A percentile compares a stretch with the other conserved stretches of the same genome.
Evolutionary conservation across 208 protist species (phyloP).

Genomic region (Acanthamoeba royreba): DNA sequence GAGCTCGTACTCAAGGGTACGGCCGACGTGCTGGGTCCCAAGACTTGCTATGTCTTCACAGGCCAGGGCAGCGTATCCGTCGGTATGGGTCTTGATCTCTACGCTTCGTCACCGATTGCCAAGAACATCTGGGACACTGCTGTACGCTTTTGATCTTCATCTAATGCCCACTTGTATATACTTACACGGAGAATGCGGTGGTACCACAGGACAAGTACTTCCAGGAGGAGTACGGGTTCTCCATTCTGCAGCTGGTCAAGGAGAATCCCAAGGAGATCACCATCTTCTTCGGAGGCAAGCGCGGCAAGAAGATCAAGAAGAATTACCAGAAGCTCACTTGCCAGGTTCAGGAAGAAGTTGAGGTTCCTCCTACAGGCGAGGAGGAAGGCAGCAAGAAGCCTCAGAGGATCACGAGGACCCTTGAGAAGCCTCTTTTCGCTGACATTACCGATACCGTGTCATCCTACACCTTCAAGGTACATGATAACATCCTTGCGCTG

Average conservation of each 20-base stretch:
- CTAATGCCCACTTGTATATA: not conserved
- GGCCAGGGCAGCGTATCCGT: conserved; percentile 72
- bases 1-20: conserved; percentile 70
- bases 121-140: conserved; percentile 71
- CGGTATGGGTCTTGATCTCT: conserved; percentile 85
- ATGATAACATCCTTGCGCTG: not conserved
- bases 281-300: conserved; percentile 81
- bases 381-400: not conserved
- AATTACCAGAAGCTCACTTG: conserved; percentile 78
- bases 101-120: conserved; percentile 65
- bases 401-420: not conserved
- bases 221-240: conserved; percentile 78
- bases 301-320: conserved; percentile 72
- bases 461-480: conserved; percentile 72
- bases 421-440: conserved; percentile 74
- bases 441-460: conserved; percentile 67
- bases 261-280: conserved; percentile 80
- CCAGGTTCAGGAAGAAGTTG: conserved; percentile 50
- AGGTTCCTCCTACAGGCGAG: not conserved
- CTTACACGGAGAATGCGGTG: conserved; percentile 54
- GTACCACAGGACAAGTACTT: conserved; percentile 74
- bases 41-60: conserved; percentile 82
- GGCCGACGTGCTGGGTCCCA: conserved; percentile 70
- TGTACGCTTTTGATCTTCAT: not conserved
- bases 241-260: conserved; percentile 79